These are phyloP conservation scores for Nelumbo lutea DNA, from an alignment of 164 flowering plant genomes.

Conservation along the genomic window DNA sequence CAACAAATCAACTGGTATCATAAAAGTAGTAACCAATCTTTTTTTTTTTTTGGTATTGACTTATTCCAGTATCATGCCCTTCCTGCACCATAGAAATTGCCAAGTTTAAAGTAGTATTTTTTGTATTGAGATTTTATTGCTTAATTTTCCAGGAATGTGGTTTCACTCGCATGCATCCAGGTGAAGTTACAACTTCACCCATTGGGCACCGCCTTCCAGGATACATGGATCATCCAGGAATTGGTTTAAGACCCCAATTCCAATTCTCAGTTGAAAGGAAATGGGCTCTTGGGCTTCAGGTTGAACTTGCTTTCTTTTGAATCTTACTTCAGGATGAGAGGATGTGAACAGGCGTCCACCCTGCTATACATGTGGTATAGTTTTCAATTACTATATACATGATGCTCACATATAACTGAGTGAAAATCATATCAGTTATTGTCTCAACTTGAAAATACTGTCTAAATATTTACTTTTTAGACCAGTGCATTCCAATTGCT, in stretches of 20 bases:
- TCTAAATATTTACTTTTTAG: no score
- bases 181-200: conserved; percentile 32
- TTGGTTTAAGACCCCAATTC: conserved; percentile 38
- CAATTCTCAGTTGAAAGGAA: conserved; percentile 49
- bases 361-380: not conserved
- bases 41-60: not conserved
- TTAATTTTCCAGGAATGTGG: conserved; percentile 28
- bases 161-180: conserved; percentile 28
- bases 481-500: no score
- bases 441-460: not conserved
- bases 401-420: not conserved
- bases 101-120: no score
- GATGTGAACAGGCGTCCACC: not conserved
- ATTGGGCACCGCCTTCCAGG: conserved; percentile 25
- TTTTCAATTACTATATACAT: not conserved
- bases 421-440: not conserved
- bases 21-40: not conserved
- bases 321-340: not conserved
- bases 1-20: no score
- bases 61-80: no score
- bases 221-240: conserved; percentile 45
- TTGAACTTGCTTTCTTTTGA: conserved; percentile 8
- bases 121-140: not conserved
- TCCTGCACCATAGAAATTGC: no score
- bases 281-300: conserved; percentile 93